Conservation (phyloP, 2,329 filamentous ascomycete species). For the Trichocomaceae sp. region DNA sequence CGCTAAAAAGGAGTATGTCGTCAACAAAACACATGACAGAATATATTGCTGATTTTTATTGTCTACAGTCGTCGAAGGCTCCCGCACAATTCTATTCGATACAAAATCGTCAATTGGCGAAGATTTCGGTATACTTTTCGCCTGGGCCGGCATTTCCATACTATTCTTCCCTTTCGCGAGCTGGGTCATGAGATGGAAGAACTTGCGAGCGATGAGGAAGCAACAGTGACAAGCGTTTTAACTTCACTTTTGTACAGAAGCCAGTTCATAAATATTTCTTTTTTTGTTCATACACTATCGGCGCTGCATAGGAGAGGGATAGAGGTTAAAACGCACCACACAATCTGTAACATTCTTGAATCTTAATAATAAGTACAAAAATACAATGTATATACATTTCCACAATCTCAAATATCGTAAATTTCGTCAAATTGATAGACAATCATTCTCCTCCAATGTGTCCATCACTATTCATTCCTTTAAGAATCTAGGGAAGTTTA, state of each 20-base stretch:
- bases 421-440: neutral
- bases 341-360: neutral
- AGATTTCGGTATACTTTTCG: constrained; percentile 56
- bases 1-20: constrained; percentile 50
- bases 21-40: neutral
- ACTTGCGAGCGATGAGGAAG: neutral
- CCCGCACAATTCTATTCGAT: constrained; percentile 56
- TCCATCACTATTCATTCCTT: neutral
- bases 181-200: constrained; percentile 39
- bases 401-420: constrained; percentile 2
- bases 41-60: neutral
- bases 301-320: neutral
- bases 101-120: constrained; percentile 52
- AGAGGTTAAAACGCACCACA: neutral
- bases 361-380: constrained; percentile 3
- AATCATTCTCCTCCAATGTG: neutral
- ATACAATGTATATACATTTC: constrained; percentile 3
- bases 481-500: neutral
- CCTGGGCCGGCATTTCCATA: constrained; percentile 44
- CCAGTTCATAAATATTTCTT: neutral
- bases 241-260: neutral
- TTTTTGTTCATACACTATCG: neutral
- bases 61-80: constrained; percentile 49
- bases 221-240: neutral
- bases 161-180: constrained; percentile 48